Percentiles rank a stretch among this genome's conserved stretches.
Conservation (phyloP, 495 filamentous ascomycete genomes). For the Neurospora sp. region DNA sequence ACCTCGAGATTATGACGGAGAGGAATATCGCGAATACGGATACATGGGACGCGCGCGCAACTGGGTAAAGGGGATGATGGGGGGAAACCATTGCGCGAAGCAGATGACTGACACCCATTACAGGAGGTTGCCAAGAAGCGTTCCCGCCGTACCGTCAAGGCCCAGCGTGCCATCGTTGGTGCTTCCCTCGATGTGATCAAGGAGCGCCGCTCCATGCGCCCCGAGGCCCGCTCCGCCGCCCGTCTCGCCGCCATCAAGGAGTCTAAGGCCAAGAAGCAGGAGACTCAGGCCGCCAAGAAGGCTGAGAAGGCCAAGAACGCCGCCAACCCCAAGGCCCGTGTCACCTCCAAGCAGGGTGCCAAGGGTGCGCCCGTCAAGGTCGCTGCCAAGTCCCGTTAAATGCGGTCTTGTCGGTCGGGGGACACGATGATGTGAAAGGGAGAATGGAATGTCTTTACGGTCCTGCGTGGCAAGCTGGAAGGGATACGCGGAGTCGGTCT, state of each 20-base stretch:
- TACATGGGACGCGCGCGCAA: background rate
- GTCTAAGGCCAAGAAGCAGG: conserved; percentile 94
- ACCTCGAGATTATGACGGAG: background rate
- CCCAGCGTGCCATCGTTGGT: conserved; percentile 97
- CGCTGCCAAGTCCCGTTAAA: conserved; percentile 79
- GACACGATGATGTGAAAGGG: conserved; percentile 11
- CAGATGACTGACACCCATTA: conserved; percentile 35
- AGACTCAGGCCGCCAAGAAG: conserved; percentile 85
- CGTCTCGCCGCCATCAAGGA: conserved; percentile 87
- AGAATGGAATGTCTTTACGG: conserved; percentile 15
- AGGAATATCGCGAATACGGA: background rate
- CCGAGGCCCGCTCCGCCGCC: conserved; percentile 88
- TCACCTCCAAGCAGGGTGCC: conserved; percentile 92
- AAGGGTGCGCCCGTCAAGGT: conserved; percentile 86
- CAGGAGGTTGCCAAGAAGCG: conserved; percentile 99
- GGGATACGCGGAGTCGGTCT: conserved; percentile 25
- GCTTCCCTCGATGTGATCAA: conserved; percentile 99
- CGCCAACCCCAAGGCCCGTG: conserved; percentile 54
- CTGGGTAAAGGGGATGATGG: background rate
- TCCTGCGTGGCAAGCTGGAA: conserved; percentile 15
- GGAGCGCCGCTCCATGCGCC: conserved; percentile 87
- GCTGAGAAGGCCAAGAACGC: conserved; percentile 97
- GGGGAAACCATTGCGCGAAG: background rate
- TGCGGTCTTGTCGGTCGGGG: conserved; percentile 2
- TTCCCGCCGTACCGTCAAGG: conserved; percentile 94